Evolutionary conservation across 1,284 basidiomycete species (phyloP), one percentile per base, ranked within the genome.

Genomic region (Amylostereum areolatum): DNA sequence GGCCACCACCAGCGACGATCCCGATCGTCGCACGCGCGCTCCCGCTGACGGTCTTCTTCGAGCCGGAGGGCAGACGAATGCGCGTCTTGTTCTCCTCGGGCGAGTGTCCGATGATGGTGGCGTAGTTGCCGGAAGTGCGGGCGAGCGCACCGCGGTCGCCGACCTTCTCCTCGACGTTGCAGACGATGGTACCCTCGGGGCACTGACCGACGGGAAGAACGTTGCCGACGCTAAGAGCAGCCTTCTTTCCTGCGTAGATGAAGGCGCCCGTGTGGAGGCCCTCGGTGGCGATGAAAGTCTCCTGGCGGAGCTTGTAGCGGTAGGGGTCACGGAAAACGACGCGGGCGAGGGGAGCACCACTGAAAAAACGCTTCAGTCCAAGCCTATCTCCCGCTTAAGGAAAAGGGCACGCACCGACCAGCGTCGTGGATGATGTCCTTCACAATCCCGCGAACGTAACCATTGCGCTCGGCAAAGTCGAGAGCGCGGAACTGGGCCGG

Each of bases 381-480:
- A 36, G 50, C 41, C 41, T 53, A 46, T 43, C 48, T 25, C n/a
- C 12, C 31, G 35, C 39, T 11, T 32, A 32, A 9, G 30, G 43
- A 37, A 33, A 30, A 31, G 6, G 12, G 35, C 44, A 77, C 91
- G 72, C 68, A 96, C 93, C 96, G 96, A 71, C 96, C 97, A 67
- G 97, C 77, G 73, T 99, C 97, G 80, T 99, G 96, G 71, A 99
- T 96, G 73, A 99, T 98, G 69, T 99, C 96, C 78, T 97, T 97
- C 62, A 99, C 96, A 55, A 99, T 85, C 68, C 96, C 97, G 59
- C 96, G 88, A 62, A 99, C 80, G 81, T 99, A 99, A 55, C 96
- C 96, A 73, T 98, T 98, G 71, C 92, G 85, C 78, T 99, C 96
- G 55, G 97, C 95, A 64, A 83, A 99, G 77, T 99, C 96, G 69